Conservation (phyloP, 2,329 filamentous ascomycete species). For the Beauveria sp. region DNA sequence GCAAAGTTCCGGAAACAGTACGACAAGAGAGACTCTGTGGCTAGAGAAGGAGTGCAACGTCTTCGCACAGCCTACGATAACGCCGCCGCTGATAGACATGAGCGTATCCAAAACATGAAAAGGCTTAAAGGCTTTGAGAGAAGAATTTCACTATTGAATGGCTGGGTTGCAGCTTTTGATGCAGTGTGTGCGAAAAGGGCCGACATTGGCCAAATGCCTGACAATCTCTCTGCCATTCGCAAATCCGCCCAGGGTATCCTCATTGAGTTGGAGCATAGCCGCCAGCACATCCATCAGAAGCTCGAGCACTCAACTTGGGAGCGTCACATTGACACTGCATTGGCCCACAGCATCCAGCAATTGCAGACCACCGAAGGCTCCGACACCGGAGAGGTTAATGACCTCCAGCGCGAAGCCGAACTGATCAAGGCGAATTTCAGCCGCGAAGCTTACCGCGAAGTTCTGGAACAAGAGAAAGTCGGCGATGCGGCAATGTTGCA, state of each 20-base stretch:
- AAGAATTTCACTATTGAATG: slow-evolving; percentile 76
- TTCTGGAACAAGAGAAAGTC: slow-evolving; percentile 76
- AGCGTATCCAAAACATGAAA: slow-evolving; percentile 73
- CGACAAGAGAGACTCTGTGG: slow-evolving; percentile 71
- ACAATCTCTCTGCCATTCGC: slow-evolving; percentile 65
- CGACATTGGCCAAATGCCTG: slow-evolving; percentile 59
- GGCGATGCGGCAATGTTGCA: slow-evolving; percentile 75
- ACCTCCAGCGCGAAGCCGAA: slow-evolving; percentile 74
- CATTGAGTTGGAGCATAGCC: slow-evolving; percentile 79
- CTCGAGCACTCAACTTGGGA: slow-evolving; percentile 81
- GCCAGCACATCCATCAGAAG: slow-evolving; percentile 83
- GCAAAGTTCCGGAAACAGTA: slow-evolving; percentile 85
- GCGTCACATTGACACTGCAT: slow-evolving; percentile 74
- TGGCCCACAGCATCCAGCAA: slow-evolving; percentile 77
- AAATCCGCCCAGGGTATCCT: slow-evolving; percentile 86
- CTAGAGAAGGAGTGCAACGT: slow-evolving; percentile 70
- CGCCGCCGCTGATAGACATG: slow-evolving; percentile 66
- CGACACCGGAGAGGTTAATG: slow-evolving; percentile 58
- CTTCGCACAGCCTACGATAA: slow-evolving; percentile 81
- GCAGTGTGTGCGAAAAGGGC: slow-evolving; percentile 61
- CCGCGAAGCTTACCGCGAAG: slow-evolving; percentile 66
- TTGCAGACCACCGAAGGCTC: slow-evolving; percentile 49
- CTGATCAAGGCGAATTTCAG: slow-evolving; percentile 76
- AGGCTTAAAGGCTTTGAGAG: slow-evolving; percentile 76
- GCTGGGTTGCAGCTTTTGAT: slow-evolving; percentile 92